Base-by-base conservation (phyloP, 441 rosid genomes). In the Rhodomyrtus psidioides region DNA sequence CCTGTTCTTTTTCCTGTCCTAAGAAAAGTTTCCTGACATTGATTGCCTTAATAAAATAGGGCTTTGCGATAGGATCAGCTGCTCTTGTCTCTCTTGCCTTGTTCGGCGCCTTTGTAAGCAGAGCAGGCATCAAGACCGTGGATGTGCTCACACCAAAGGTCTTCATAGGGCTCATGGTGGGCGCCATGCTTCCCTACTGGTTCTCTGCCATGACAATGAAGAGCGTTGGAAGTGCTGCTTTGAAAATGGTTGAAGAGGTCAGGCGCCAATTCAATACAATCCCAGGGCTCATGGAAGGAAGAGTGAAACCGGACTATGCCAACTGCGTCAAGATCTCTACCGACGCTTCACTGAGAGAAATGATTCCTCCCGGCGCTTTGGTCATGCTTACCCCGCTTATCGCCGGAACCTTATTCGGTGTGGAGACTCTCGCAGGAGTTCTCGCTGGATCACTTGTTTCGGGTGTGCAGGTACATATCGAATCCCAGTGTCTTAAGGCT, bases 161-260 rank as follows among this genome's bases (percentile, higher is more conserved):
- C 84, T 91, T 94, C 88, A 92, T 94, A 12, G 95, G 95, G 10
- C 90, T 93, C 53, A 88, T 93, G 44, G 94, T 94, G 12, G 97
- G 95, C 51, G 95, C 97, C 83, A 94, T 93, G 95, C 96, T 94
- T 84, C 96, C 94, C 1, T 94, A 89, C 91, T 90, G 96, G 95
- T 94, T 94, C 89, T 94, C 96, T 5, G 92, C 96, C 86, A 91
- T 91, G 95, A 92, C 95, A 83, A 93, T 93, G 96, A 94, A 94
- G 93, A 93, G 96, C 76, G 95, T 94, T 12, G 96, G 96, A 87
- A 94, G 92, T 57, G 92, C 93, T 23, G 96, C 96, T 53, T 92
- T 94, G 83, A 92, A 94, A 89, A 94, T 94, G 96, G 97, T 94
- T 19, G 95, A 94, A 89, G 97, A 93, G 85, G 97, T 94, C 62